phyloP scores from a whole-genome alignment of 495 filamentous ascomycete species.

The Trichoderma reesei region DNA sequence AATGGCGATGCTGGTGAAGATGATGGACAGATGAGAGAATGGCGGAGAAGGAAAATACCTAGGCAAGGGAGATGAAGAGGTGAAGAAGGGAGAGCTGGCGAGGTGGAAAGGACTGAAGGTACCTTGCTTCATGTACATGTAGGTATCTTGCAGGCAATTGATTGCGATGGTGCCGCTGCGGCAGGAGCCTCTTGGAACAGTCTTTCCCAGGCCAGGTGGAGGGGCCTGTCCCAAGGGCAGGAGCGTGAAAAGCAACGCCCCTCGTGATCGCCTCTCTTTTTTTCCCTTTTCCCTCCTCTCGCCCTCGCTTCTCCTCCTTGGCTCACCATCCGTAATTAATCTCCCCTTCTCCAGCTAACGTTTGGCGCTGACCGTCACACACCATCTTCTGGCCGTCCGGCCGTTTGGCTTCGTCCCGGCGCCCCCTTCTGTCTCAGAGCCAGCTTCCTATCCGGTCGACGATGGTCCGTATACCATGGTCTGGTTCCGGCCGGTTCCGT shows the following conservation, averaged over 20 bases:
- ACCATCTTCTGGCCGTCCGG: neutral
- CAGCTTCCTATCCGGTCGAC: conserved; percentile 3
- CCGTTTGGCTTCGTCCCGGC: neutral
- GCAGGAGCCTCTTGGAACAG: neutral
- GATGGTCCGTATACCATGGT: neutral
- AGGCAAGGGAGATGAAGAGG: neutral
- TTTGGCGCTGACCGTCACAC: neutral
- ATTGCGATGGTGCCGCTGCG: neutral
- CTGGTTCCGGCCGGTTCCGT: neutral
- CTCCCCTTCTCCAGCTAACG: neutral
- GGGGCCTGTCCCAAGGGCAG: neutral
- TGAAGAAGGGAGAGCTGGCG: neutral
- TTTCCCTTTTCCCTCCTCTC: neutral
- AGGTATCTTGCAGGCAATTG: neutral
- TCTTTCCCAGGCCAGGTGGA: neutral
- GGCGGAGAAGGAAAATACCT: no score
- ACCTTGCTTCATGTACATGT: neutral
- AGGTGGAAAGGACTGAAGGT: neutral
- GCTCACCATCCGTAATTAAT: neutral
- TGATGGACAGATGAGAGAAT: neutral
- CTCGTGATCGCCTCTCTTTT: conserved; percentile 7
- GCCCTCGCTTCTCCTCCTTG: neutral
- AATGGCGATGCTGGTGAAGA: neutral
- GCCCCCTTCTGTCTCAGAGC: neutral
- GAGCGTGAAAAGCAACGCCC: neutral